Base-by-base conservation (phyloP, 257 asterid species). In the Ocimum tenuiflorum region DNA sequence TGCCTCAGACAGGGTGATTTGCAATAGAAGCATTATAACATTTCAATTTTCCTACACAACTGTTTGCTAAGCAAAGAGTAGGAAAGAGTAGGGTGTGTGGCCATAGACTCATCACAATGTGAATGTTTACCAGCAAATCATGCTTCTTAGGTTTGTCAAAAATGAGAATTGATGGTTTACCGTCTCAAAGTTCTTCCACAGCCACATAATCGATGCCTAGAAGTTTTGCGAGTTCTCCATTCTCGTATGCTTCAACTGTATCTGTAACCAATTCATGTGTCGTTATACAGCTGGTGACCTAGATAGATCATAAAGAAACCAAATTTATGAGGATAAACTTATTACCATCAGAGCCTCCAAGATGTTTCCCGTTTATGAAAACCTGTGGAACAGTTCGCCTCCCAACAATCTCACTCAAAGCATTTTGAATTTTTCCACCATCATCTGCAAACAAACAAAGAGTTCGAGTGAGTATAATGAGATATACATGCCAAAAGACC, bases 331-430 rank as follows among this genome's bases (percentile, higher is more conserved):
- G 12, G 61, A 53, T 58, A 68, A 36, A 58, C 11, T 24, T 11
- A 12, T 20, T 89, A 89, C 99, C 99, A 84, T 92, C 99, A 3
- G 96, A 88, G 74, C 97, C 99, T 70, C 99, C 99, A n/a, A 92
- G 63, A 67, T 84, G 95, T 70, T 89, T 86, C 58, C 99, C 97
- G 1, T 87, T 77, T 8, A 92, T 81, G 78, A 89, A 92, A 70
- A 92, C 95, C 71, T 89, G 99, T 3, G 97, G 99, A 19, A 92
- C 96, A 0, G 98, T 92, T 67, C 89, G 81, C 68, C 96, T 80
- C 17, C 94, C 94, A 3, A 85, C 87, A 2, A 79, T 73, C 63
- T 82, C 77, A 64, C 91, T 69, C 75, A 92, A 38, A 42, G 96
- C 97, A 73, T 88, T 86, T 72, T 92, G 99, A 73, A 92, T 81